phyloP scores from a whole-genome alignment of 1,284 basidiomycete species.

The Ustilago nuda region DNA sequence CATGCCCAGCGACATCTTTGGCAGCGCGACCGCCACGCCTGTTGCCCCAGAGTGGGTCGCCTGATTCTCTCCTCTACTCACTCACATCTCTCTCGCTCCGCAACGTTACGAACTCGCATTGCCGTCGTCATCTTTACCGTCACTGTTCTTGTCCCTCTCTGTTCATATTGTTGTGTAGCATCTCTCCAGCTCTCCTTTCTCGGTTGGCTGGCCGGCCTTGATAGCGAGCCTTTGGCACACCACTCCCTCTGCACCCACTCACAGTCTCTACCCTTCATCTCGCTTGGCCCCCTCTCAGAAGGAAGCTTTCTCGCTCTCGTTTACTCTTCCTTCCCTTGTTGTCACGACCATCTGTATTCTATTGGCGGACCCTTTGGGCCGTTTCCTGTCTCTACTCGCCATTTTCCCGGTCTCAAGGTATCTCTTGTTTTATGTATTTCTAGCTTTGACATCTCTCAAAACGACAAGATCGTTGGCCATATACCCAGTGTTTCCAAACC shows the following conservation, averaged over 20 bases:
- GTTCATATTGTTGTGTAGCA: conserved; percentile 3
- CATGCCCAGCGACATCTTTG: conserved; percentile 42
- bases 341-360: conserved; percentile 16
- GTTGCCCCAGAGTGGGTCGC: conserved; percentile 38
- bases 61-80: conserved; percentile 5
- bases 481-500: conserved; percentile 25
- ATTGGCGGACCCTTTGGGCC: not conserved
- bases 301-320: conserved; percentile 24
- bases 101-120: conserved; percentile 23
- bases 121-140: conserved; percentile 16
- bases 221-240: conserved; percentile 27
- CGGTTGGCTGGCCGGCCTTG: conserved; percentile 36
- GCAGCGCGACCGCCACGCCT: conserved; percentile 32
- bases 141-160: conserved; percentile 3
- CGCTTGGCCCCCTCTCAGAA: not conserved
- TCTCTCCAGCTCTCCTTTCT: conserved; percentile 14
- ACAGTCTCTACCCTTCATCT: conserved; percentile 27
- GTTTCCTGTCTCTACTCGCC: conserved; percentile 27
- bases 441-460: conserved; percentile 17
- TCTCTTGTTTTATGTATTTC: conserved; percentile 29
- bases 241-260: conserved; percentile 17
- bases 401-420: not conserved
- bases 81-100: conserved; percentile 10
- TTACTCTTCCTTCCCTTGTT: conserved; percentile 2
- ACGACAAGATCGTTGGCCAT: conserved; percentile 42